phyloP scores from a whole-genome alignment of 192 early-diverging fungal genomes.

The Chytriomyces hyalinus region DNA sequence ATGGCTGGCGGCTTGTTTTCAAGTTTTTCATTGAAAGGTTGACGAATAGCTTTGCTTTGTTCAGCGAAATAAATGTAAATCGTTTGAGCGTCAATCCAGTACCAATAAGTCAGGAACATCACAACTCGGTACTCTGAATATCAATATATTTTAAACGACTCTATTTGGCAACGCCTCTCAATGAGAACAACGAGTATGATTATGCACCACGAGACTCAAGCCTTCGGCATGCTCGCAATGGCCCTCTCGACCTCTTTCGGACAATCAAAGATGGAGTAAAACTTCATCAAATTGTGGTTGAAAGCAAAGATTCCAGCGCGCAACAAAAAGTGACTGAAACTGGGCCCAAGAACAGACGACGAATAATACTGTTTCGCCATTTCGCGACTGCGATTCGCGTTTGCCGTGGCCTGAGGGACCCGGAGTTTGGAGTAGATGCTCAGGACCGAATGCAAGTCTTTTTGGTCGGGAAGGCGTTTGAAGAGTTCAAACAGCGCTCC shows the following conservation, averaged over 20 bases:
- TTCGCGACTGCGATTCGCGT: constrained; percentile 16
- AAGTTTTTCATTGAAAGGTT: background rate
- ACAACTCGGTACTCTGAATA: too few species aligned
- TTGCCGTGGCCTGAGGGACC: background rate
- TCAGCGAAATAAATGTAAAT: too few species aligned
- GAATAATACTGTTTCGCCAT: constrained; percentile 25
- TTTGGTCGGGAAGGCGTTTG: background rate
- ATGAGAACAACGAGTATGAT: too few species aligned
- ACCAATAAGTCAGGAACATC: too few species aligned
- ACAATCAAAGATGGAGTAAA: background rate
- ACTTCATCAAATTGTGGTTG: background rate
- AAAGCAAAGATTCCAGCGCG: background rate
- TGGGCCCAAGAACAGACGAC: background rate
- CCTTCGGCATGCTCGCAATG: background rate
- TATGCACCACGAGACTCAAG: too few species aligned
- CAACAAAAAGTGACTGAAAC: background rate
- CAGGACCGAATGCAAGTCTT: background rate
- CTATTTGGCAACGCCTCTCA: too few species aligned
- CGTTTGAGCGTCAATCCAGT: too few species aligned
- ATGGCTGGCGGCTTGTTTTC: background rate
- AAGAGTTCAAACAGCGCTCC: constrained; percentile 33
- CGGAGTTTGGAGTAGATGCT: constrained; percentile 14
- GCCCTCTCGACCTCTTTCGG: background rate
- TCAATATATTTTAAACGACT: too few species aligned
- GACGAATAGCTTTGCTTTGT: too few species aligned